phyloP scores from a whole-genome alignment of 1,139 yeast genomes.

The Geotrichum fermentans region DNA sequence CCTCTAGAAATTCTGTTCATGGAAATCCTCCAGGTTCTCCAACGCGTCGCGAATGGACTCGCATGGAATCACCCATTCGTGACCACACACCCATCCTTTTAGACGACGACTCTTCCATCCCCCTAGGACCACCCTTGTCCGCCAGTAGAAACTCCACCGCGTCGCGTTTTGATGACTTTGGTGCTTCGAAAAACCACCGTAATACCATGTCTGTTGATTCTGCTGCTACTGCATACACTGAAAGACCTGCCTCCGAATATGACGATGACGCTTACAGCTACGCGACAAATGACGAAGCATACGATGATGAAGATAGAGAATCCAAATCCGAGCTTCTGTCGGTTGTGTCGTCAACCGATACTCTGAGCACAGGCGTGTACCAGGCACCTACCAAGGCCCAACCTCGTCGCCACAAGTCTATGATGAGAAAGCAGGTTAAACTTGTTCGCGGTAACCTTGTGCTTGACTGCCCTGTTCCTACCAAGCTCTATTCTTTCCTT shows the following conservation, averaged over 20 bases:
- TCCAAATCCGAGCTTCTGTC: slow-evolving; percentile 30
- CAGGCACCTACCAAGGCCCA: slow-evolving; percentile 48
- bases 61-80: slow-evolving; percentile 30
- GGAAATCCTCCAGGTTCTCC: slow-evolving; percentile 20
- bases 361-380: slow-evolving; percentile 28
- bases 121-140: slow-evolving; percentile 10
- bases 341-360: slow-evolving; percentile 26
- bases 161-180: slow-evolving; percentile 1
- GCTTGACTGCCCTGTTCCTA: slow-evolving; percentile 88
- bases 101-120: slow-evolving; percentile 19
- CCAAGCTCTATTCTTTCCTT: slow-evolving; percentile 69
- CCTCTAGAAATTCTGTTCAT: slow-evolving; percentile 18
- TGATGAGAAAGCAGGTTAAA: slow-evolving; percentile 56
- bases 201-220: slow-evolving; percentile 14
- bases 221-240: slow-evolving; percentile 10
- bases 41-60: slow-evolving; percentile 31
- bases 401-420: slow-evolving; percentile 56
- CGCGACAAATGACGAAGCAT: slow-evolving; percentile 10
- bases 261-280: slow-evolving; percentile 14
- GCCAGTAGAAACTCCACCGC: not conserved
- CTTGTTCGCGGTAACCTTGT: slow-evolving; percentile 75
- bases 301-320: slow-evolving; percentile 22
- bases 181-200: not conserved
- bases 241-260: slow-evolving; percentile 7
- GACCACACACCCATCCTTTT: slow-evolving; percentile 28